Percentiles rank a stretch among this genome's conserved stretches.
These are phyloP conservation scores for Panus rudis DNA, from an alignment of 768 basidiomycete species.

Conservation along the genomic window DNA sequence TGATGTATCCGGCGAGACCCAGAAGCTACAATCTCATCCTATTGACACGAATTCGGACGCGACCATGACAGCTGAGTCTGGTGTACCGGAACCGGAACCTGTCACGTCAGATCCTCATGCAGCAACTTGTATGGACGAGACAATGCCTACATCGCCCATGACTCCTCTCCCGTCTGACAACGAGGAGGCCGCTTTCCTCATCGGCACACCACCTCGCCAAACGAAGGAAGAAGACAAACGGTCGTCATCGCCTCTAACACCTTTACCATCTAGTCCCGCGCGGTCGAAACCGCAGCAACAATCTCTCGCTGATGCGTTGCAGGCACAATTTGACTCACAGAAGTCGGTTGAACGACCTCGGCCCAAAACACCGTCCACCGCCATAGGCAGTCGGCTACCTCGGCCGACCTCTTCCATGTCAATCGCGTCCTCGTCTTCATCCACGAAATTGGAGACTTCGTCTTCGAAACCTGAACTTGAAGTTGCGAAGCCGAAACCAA, in stretches of 20 bases:
- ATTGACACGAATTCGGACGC: too few relatives aligned
- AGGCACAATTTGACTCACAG: not conserved
- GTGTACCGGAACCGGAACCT: too few relatives aligned
- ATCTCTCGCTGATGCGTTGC: not conserved
- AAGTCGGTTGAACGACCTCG: not conserved
- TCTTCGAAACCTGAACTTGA: not conserved
- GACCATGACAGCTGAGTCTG: too few relatives aligned
- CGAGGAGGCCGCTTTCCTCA: too few relatives aligned
- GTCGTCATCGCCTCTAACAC: conserved; percentile 1
- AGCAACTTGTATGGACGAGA: too few relatives aligned
- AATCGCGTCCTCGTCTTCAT: not conserved
- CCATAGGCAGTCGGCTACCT: conserved; percentile 3
- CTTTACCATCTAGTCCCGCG: not conserved
- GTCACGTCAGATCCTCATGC: too few relatives aligned
- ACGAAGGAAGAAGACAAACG: too few relatives aligned
- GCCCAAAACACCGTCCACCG: conserved; percentile 2
- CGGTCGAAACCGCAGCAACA: not conserved
- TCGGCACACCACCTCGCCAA: too few relatives aligned
- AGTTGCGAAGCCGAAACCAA: not conserved
- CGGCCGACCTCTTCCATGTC: not conserved
- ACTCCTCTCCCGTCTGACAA: too few relatives aligned
- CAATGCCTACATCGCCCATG: too few relatives aligned
- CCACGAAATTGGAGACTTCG: not conserved
- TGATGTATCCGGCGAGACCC: too few relatives aligned
- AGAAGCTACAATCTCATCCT: too few relatives aligned